Evolutionary conservation across 1,284 basidiomycete species (phyloP).

Genomic region (Neonothopanus nambi): DNA sequence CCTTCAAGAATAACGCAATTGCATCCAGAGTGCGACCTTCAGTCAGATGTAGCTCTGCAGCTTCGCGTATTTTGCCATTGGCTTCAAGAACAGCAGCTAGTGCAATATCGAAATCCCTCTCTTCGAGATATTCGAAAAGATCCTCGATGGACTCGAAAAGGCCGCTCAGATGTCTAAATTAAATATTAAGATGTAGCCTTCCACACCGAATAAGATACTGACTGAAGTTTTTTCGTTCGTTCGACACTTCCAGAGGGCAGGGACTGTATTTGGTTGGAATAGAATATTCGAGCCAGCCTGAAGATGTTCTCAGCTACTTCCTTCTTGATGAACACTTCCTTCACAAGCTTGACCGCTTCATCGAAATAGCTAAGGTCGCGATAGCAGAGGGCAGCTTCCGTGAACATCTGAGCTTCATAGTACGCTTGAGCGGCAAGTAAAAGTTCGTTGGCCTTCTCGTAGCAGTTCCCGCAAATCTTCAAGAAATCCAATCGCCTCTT

Average conservation of each 20-base stretch:
- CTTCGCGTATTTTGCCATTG: slow-evolving; percentile 46
- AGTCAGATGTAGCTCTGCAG: slow-evolving; percentile 53
- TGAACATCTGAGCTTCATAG: slow-evolving; percentile 43
- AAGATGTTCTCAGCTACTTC: slow-evolving; percentile 42
- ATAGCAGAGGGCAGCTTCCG: slow-evolving; percentile 46
- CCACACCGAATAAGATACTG: slow-evolving; percentile 22
- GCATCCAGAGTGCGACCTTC: slow-evolving; percentile 53
- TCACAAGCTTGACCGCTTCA: slow-evolving; percentile 50
- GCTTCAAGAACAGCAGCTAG: slow-evolving; percentile 50
- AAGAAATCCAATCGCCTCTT: slow-evolving; percentile 40
- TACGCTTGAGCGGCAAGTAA: slow-evolving; percentile 49
- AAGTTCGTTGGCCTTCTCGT: slow-evolving; percentile 39
- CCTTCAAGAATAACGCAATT: slow-evolving; percentile 44
- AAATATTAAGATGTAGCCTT: not conserved
- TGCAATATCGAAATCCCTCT: slow-evolving; percentile 53
- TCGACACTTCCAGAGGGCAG: slow-evolving; percentile 2
- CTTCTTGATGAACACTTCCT: slow-evolving; percentile 35
- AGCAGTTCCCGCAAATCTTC: slow-evolving; percentile 55
- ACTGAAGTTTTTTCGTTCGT: slow-evolving; percentile 42
- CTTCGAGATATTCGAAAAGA: slow-evolving; percentile 56
- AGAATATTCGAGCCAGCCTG: slow-evolving; percentile 52
- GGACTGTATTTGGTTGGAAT: slow-evolving; percentile 35
- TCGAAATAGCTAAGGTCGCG: slow-evolving; percentile 52
- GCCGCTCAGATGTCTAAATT: slow-evolving; percentile 42
- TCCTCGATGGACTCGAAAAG: slow-evolving; percentile 57